These are phyloP conservation scores for Talaromyces rugulosus DNA, from an alignment of 2,329 filamentous ascomycete genomes.

Conservation along the genomic window DNA sequence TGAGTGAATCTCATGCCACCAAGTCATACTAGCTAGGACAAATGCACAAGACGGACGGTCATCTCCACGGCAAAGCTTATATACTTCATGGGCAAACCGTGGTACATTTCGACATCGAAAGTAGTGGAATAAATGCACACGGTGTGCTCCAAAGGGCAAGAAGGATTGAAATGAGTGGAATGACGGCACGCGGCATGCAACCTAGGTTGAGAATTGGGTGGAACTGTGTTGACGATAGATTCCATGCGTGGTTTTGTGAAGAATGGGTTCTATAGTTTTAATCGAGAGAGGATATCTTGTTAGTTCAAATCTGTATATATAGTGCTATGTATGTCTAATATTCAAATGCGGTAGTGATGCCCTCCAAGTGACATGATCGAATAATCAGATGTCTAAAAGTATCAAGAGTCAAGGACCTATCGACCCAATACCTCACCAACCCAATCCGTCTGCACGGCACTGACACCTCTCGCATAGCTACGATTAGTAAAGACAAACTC, in stretches of 20 bases:
- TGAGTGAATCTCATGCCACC: neutral
- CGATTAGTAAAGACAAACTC: conserved; percentile 64
- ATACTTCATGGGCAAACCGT: neutral
- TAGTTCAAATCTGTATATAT: neutral
- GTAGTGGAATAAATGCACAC: neutral
- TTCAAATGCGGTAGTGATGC: too few relatives aligned
- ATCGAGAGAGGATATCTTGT: neutral
- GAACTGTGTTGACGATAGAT: neutral
- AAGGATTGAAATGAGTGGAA: too few relatives aligned
- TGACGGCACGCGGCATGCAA: neutral
- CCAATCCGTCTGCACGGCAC: conserved; percentile 60
- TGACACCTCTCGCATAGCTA: conserved; percentile 60
- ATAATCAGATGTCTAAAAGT: neutral
- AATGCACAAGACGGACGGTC: neutral
- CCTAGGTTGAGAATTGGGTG: neutral
- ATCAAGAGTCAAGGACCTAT: neutral
- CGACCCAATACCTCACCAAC: conserved; percentile 46
- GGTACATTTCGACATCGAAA: neutral
- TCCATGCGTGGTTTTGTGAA: neutral
- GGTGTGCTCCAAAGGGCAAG: neutral
- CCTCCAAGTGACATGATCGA: too few relatives aligned
- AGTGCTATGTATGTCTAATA: neutral
- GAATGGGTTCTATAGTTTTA: neutral
- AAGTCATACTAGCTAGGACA: neutral
- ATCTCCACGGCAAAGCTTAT: neutral